Base-by-base conservation (phyloP, 805 yeast species). In the Wickerhamiella domercqiae region DNA sequence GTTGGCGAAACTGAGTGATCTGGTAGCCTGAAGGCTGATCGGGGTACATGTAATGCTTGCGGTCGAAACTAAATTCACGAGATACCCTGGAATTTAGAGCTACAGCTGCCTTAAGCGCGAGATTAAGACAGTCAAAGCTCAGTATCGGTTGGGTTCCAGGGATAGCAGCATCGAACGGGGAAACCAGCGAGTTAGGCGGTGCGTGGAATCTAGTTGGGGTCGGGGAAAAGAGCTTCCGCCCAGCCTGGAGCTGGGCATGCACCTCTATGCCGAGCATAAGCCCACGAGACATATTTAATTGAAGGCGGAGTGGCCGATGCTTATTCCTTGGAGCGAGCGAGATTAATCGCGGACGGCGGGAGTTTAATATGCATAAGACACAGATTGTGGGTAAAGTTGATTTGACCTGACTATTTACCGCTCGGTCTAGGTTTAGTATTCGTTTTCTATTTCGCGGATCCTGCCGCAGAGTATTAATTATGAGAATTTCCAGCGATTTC, bases 21-120 rank as follows among this genome's bases (percentile, higher is more conserved):
- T 90, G 98, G 57, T 84, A 90, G 1, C 98, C 98, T 37, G 79
- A 59, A 0, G 98, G 98, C 54, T 90, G 97, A 56, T 90, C 98
- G 1, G 86, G 87, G 55, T 90, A 90, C 56, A 90, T 84, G 55
- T 90, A 90, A 55, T 90, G 98, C 56, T 90, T 90, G 47, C 98
- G 64, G 52, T 90, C 98, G 55, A 90, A 90, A 1, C 75, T 63
- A 1, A 87, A 78, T 5, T 51, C 45, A 0, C 56, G 45, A 40
- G 70, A 70, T 13, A 90, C 66, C 0, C 63, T 53, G 41, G 82
- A 70, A 24, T 76, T 65, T 37, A 86, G 56, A 0, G 90, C 81
- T 2, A 69, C 55, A 0, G 93, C 86, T 1, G 93, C 71, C 47
- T 71, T 72, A 29, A 83, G 50, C 0, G 94, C 93, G 24, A 70